These are phyloP conservation scores for Ceriops tagal DNA, from an alignment of 345 rosid genomes.

Conservation along the genomic window DNA sequence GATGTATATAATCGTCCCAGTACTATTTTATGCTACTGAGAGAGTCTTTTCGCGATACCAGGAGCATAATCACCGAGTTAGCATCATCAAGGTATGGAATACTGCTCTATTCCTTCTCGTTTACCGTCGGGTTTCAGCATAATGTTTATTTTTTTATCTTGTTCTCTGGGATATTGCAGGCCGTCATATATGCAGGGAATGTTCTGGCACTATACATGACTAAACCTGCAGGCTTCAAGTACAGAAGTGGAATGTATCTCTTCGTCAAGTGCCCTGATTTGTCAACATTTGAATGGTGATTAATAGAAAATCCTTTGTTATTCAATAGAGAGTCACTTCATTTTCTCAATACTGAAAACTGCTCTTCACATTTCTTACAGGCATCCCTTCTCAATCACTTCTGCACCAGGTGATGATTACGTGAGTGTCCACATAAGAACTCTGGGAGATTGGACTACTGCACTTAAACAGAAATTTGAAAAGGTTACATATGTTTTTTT, in stretches of 20 bases:
- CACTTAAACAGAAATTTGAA: conserved; percentile 58
- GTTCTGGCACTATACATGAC: conserved; percentile 83
- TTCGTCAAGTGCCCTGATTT: conserved; percentile 85
- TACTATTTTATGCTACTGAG: conserved; percentile 56
- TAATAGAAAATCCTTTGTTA: not conserved
- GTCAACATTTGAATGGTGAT: conserved; percentile 77
- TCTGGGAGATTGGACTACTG: conserved; percentile 91
- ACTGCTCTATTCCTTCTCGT: not conserved
- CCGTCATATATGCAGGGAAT: conserved; percentile 79
- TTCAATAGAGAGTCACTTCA: not conserved
- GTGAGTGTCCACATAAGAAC: conserved; percentile 88
- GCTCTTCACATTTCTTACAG: conserved; percentile 24
- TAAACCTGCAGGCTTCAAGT: conserved; percentile 78
- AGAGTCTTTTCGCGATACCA: conserved; percentile 49
- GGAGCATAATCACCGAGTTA: conserved; percentile 55
- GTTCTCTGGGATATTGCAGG: conserved; percentile 44
- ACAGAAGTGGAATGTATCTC: conserved; percentile 93
- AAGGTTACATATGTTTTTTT: conserved; percentile 32
- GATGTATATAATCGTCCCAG: conserved; percentile 66
- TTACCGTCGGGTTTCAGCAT: not conserved
- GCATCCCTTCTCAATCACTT: conserved; percentile 98
- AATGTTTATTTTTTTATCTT: not conserved
- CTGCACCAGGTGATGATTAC: conserved; percentile 84
- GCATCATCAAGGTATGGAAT: conserved; percentile 66
- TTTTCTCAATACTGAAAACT: not conserved